Base-by-base conservation (phyloP, 345 rosid genomes). In the Cardamine occulta region DNA sequence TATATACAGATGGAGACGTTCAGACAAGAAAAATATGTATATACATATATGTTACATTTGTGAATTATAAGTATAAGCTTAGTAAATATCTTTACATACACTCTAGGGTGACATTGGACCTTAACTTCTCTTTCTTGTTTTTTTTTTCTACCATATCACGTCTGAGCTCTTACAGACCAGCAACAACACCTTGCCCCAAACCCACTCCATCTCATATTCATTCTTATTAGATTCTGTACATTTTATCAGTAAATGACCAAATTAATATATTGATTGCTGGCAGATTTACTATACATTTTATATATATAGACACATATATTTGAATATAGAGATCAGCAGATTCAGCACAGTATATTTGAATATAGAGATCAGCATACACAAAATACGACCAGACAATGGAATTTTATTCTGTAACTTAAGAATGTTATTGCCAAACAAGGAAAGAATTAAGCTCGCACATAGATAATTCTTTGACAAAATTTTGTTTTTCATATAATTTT, bases 51-150 rank as follows among this genome's bases (percentile, higher is more conserved):
- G 67, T 66, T 15, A 74, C 26, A 68, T 68, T 21, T 78, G 56
- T 72, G 48, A 58, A 71, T 65, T 55, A 6, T 45, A 61, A 70
- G 55, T 42, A 74, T 42, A 68, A 10, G 40, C 24, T 66, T 68
- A 68, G 59, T 29, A 62, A 63, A 66, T 75, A 59, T 73, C 95
- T 87, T 89, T 84, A 75, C 70, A 73, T 60, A 82, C 83, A 87
- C 95, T 87, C 91, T 78, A 89, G 79, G 80, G 73, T 80, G 95
- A 87, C 95, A 81, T 68, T 53, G 79, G 85, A 89, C 79, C 90
- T 79, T 80, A 84, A 85, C 74, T 78, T 72, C 79, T 63, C 34
- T 78, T 65, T 66, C 63, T 60, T 72, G 14, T 39, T 42, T 58
- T 64, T 48, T 19, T 39, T 42, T 66, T 60, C 77, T 66, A 78